Base-by-base conservation (phyloP, 768 basidiomycete genomes). In the Suillus fuscotomentosus region DNA sequence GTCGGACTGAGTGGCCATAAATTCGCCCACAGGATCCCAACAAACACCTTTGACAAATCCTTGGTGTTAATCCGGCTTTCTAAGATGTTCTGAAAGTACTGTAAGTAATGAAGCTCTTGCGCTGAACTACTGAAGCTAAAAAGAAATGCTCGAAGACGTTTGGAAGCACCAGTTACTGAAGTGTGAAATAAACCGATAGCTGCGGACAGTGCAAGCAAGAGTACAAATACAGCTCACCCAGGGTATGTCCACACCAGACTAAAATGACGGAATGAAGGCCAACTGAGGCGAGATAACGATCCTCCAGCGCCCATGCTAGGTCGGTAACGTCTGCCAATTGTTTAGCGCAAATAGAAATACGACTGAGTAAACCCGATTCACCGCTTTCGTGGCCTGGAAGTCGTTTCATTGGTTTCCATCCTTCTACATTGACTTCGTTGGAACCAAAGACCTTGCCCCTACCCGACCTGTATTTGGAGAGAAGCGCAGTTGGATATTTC, bases 1-100 rank as follows among this genome's bases (percentile, higher is more conserved):
- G 77, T 98, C 96, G 31, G 95, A 96, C 78, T 97, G 88, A 48
- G 97, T 98, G n/a, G 97, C 97, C 66, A 99, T 87, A 73, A 89
- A 98, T 77, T 98, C 92, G 53, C 97, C 97, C 3, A 96, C 97
- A 4, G 97, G 97, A 78, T 99, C 97, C 89, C 97, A 99, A 72
- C 94, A 96, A 59, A 99, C 94, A 64, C 97, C 97, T 77, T 99
- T 99, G 70, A 99, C 96, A 75, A 98, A 98, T 3, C 95, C 97
- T 71, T 94, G 89, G 72, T 99, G 97, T 64, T 87, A 87, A 64
- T 93, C 92, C 7, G 99, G 84, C 75, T 90, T 93, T 45, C 85
- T 82, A 63, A 98, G 74, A 14, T 91, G 89, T 69, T 96, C 96
- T 97, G 72, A 0, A 9, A 6, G 51, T 0, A 14, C 24, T 31